These are phyloP conservation scores for Xerocomellus dryophilus DNA, from an alignment of 768 basidiomycete genomes.

Conservation along the genomic window DNA sequence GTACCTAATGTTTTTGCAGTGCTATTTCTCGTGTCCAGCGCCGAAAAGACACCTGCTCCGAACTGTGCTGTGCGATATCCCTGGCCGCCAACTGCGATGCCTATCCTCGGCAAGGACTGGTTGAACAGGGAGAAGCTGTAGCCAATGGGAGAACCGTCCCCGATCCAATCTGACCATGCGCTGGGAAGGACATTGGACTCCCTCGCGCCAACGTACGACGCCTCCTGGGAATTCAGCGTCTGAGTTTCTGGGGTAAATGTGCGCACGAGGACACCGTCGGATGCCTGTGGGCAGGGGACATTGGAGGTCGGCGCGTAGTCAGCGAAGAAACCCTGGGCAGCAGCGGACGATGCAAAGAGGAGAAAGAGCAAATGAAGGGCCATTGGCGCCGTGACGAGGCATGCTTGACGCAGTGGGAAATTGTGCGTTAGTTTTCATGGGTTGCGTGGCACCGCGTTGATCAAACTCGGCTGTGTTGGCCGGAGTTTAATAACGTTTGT, in stretches of 20 bases:
- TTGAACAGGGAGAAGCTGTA: conserved; percentile 48
- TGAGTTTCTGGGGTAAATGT: conserved; percentile 50
- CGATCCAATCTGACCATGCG: conserved; percentile 61
- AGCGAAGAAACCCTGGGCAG: conserved; percentile 26
- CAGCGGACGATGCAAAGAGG: not conserved
- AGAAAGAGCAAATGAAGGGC: not conserved
- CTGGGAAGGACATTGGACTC: conserved; percentile 38
- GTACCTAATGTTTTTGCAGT: conserved; percentile 57
- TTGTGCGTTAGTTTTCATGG: not conserved
- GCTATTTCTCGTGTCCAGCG: conserved; percentile 58
- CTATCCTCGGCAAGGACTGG: conserved; percentile 48
- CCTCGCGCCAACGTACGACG: conserved; percentile 45
- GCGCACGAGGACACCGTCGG: conserved; percentile 44
- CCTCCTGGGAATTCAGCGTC: conserved; percentile 48
- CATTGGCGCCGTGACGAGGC: conserved; percentile 8
- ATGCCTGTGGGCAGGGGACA: conserved; percentile 50
- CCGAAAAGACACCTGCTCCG: conserved; percentile 57
- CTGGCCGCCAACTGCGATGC: conserved; percentile 67
- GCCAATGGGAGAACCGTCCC: conserved; percentile 49
- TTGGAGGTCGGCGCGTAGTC: conserved; percentile 54
- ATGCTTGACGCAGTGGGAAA: conserved; percentile 6
- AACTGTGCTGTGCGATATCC: conserved; percentile 67
- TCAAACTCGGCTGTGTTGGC: conserved; percentile 10
- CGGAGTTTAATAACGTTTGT: too few relatives aligned
- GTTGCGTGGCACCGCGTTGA: conserved; percentile 10